phyloP scores from a whole-genome alignment of 1,139 yeast genomes.

The Blastobotrys elegans region DNA sequence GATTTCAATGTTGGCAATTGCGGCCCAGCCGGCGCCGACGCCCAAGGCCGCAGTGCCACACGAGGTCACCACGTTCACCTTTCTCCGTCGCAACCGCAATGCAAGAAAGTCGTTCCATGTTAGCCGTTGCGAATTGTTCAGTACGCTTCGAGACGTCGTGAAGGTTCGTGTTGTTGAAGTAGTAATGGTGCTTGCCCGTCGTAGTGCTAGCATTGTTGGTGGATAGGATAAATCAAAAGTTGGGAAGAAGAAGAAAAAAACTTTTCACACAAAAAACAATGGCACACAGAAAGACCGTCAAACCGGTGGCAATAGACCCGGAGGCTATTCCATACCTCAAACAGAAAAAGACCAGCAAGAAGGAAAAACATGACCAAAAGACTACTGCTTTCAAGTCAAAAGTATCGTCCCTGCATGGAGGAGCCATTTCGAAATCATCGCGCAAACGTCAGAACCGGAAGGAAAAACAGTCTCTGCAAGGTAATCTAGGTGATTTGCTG shows the following conservation, averaged over 20 bases:
- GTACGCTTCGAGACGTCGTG: not conserved
- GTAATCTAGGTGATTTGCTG: constrained; percentile 30
- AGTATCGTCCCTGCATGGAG: constrained; percentile 9
- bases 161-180: not conserved
- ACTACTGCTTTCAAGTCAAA: constrained; percentile 17
- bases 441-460: constrained; percentile 25
- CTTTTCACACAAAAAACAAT: not conserved
- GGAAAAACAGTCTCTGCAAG: constrained; percentile 25
- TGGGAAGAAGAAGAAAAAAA: not conserved
- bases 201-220: not conserved
- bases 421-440: constrained; percentile 30
- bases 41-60: constrained; percentile 63
- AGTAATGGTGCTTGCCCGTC: not conserved
- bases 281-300: constrained; percentile 8
- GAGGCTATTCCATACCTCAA: constrained; percentile 25
- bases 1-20: constrained; percentile 72
- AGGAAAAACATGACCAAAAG: constrained; percentile 27
- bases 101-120: constrained; percentile 77
- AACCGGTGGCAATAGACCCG: constrained; percentile 3
- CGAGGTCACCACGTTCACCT: constrained; percentile 64
- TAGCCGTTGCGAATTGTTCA: constrained; percentile 25
- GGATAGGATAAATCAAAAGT: too few species aligned
- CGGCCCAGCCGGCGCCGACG: constrained; percentile 66
- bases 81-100: constrained; percentile 69
- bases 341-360: constrained; percentile 26